Conservation (phyloP, 345 rosid genomes). For the Syzygium aromaticum region DNA sequence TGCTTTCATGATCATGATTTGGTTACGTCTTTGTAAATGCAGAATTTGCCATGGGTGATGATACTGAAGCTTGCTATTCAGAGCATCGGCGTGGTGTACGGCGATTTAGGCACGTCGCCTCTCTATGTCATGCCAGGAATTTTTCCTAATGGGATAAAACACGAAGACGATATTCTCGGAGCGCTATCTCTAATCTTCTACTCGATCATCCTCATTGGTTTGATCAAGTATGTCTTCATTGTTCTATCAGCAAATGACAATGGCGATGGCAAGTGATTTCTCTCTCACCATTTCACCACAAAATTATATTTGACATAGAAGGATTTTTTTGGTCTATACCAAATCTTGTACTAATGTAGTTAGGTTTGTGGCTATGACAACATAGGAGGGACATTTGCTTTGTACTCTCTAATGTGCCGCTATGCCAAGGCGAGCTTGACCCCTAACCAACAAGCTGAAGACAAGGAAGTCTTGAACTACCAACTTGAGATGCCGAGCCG, state of each 20-base stretch:
- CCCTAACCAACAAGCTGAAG: constrained; percentile 24
- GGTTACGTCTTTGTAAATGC: neutral
- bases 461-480: constrained; percentile 13
- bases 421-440: constrained; percentile 14
- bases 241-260: constrained; percentile 21
- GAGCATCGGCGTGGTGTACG: constrained; percentile 29
- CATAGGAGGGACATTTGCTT: constrained; percentile 26
- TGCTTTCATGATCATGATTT: neutral
- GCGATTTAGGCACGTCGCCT: constrained; percentile 30
- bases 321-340: too few relatives aligned
- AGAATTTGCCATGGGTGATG: constrained; percentile 1
- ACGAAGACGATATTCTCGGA: constrained; percentile 11
- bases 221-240: constrained; percentile 17
- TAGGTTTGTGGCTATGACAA: neutral
- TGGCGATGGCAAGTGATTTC: constrained; percentile 17
- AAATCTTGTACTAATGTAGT: neutral
- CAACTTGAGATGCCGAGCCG: constrained; percentile 6
- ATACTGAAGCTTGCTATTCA: constrained; percentile 15
- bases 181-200: constrained; percentile 22
- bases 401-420: constrained; percentile 26
- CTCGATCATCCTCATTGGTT: constrained; percentile 1
- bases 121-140: constrained; percentile 11
- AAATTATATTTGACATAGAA: neutral
- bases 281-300: neutral
- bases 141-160: constrained; percentile 9